Evolutionary conservation across 1,284 basidiomycete genomes (phyloP).

Genomic region (Tranzscheliella williamsii): DNA sequence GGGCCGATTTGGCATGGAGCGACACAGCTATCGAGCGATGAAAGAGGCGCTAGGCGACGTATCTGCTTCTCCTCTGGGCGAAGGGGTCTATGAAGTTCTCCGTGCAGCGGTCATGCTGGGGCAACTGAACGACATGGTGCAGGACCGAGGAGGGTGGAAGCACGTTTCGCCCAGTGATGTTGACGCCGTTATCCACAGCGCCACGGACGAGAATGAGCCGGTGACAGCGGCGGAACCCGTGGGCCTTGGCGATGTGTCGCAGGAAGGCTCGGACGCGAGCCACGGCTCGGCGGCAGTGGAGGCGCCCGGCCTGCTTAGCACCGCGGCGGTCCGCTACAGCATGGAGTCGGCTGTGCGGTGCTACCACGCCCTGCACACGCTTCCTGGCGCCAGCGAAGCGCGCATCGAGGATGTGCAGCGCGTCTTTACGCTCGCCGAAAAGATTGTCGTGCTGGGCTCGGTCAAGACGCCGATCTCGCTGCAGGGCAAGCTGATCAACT

Average conservation of each 20-base stretch:
- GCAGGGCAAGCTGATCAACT: conserved; percentile 27
- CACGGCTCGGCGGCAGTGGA: background rate
- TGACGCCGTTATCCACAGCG: conserved; percentile 34
- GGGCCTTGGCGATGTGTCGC: background rate
- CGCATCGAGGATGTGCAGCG: conserved; percentile 15
- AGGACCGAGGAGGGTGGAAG: conserved; percentile 38
- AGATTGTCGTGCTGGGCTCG: conserved; percentile 24
- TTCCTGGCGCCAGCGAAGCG: conserved; percentile 20
- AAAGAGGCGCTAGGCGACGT: conserved; percentile 25
- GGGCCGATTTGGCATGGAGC: conserved; percentile 34
- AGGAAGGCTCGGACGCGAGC: background rate
- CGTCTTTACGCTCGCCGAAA: conserved; percentile 24
- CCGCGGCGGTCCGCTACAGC: conserved; percentile 24
- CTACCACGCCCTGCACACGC: conserved; percentile 30
- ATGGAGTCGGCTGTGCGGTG: conserved; percentile 17
- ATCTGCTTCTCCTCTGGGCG: conserved; percentile 14
- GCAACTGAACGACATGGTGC: conserved; percentile 32
- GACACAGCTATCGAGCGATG: conserved; percentile 27
- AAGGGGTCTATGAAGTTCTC: conserved; percentile 30
- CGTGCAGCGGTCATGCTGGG: conserved; percentile 35
- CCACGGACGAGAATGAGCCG: conserved; percentile 14
- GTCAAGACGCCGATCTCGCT: conserved; percentile 29
- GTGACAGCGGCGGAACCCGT: conserved; percentile 1
- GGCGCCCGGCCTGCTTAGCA: conserved; percentile 3
- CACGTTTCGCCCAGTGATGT: conserved; percentile 26